Percentiles rank a stretch among this genome's conserved stretches.
Conservation (phyloP, 345 rosid genomes). For the Gossypium thurberi region DNA sequence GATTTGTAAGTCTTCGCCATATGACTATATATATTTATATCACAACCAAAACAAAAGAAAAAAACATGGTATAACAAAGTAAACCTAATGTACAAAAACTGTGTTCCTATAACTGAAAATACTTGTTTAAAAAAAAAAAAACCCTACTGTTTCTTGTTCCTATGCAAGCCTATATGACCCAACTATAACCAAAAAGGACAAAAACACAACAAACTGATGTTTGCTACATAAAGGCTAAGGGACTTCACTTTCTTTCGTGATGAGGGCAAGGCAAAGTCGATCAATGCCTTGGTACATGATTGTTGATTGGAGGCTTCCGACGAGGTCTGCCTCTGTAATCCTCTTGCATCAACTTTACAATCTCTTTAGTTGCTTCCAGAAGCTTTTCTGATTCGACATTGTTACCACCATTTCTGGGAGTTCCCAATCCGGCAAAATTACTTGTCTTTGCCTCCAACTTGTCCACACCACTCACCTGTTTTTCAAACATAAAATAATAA, state of each 20-base stretch:
- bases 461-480: background rate
- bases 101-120: background rate
- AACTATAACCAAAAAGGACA: background rate
- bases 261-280: background rate
- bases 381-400: constrained; percentile 27
- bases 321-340: constrained; percentile 36
- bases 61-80: background rate
- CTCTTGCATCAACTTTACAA: constrained; percentile 28
- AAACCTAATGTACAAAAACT: background rate
- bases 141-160: background rate
- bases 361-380: constrained; percentile 25
- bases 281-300: constrained; percentile 33
- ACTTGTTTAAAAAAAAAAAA: background rate
- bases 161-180: background rate
- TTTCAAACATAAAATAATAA: background rate
- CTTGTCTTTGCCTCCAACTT: background rate
- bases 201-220: background rate
- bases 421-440: background rate
- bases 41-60: background rate
- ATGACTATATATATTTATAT: background rate
- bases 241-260: constrained; percentile 1
- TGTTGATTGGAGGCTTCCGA: constrained; percentile 47
- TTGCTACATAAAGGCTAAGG: background rate
- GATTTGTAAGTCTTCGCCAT: background rate
- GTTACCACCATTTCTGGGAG: background rate